Conservation (phyloP, 75 land plant genomes). For the Sequoia sempervirens region DNA sequence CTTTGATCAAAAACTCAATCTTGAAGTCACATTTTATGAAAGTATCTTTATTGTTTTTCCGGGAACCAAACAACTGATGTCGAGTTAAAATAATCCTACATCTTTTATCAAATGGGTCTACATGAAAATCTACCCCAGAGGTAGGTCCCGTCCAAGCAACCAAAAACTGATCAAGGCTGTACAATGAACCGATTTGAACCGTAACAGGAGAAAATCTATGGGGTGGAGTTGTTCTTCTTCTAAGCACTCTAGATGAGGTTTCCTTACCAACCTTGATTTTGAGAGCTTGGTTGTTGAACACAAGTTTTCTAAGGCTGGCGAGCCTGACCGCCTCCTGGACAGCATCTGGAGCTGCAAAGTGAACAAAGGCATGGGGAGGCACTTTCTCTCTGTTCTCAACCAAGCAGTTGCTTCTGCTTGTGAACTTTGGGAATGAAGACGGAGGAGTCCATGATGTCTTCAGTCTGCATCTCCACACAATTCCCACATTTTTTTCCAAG, state of each 20-base stretch:
- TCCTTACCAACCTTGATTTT: constrained; percentile 41
- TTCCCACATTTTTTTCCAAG: constrained; percentile 24
- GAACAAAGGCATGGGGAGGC: constrained; percentile 85
- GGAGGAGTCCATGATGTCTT: constrained; percentile 32
- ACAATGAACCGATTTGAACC: constrained; percentile 56
- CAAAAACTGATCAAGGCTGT: constrained; percentile 41
- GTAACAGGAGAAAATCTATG: constrained; percentile 39
- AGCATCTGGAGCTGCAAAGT: constrained; percentile 58
- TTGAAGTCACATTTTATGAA: constrained; percentile 67
- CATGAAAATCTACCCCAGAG: constrained; percentile 44
- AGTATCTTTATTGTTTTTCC: constrained; percentile 3
- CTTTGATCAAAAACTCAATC: constrained; percentile 55
- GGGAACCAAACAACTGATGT: constrained; percentile 40
- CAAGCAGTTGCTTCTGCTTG: not conserved
- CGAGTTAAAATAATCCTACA: constrained; percentile 44
- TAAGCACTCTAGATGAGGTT: constrained; percentile 25
- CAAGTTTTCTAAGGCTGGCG: not conserved
- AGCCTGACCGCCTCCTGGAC: constrained; percentile 34
- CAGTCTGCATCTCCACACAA: constrained; percentile 59
- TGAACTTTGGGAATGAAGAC: constrained; percentile 39
- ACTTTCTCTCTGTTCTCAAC: constrained; percentile 15
- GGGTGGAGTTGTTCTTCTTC: constrained; percentile 31
- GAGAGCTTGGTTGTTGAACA: constrained; percentile 14
- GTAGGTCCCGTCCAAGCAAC: constrained; percentile 66
- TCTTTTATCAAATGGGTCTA: constrained; percentile 58